Base-by-base conservation (phyloP, 225 moss, liverwort and hornwort genomes). In the Pleurozium schreberi region DNA sequence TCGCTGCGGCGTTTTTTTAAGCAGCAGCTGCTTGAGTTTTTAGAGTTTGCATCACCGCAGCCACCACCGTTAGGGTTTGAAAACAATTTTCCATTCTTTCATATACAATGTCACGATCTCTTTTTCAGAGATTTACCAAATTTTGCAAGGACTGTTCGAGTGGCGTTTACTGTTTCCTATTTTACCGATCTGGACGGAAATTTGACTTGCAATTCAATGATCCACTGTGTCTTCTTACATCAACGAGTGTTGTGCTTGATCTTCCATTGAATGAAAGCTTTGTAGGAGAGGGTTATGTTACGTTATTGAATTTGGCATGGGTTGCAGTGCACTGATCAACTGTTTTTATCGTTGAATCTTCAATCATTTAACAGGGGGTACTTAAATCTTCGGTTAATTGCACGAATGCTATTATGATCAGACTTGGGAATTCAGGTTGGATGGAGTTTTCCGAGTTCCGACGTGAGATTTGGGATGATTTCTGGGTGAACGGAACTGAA, bases 61-160 rank as follows among this genome's bases (percentile, higher is more conserved):
- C 73, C 45, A 75, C 49, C 67, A 38, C 23, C 45, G 84, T 88
- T 89, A 89, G 84, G 84, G 88, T 89, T 89, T 76, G 84, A 76
- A 84, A 76, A 57, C 84, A 89, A 84, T 84, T 89, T 89, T 89
- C 77, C 88, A 89, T 84, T 89, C 88, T 89, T 89, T 89, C 84
- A 77, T 84, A 84, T 84, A 89, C 84, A 89, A 84, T 77, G 88
- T 59, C 88, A 47, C 45, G 66, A 84, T 84, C 84, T 84, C 88
- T 58, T 55, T 67, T 77, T 21, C 64, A n/a, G 88, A 89, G 84
- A 89, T 84, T 71, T 69, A 59, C 87, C 30, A 57, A 81, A 30
- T 71, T 87, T 81, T 81, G 81, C 81, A 70, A 50, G 30, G 52
- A 49, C 38, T 27, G 42, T 66, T 77, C 25, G 53, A 53, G 33